Evolutionary conservation across 148 eudicot genomes (phyloP).

Genomic region (Vaccinium myrtillus): DNA sequence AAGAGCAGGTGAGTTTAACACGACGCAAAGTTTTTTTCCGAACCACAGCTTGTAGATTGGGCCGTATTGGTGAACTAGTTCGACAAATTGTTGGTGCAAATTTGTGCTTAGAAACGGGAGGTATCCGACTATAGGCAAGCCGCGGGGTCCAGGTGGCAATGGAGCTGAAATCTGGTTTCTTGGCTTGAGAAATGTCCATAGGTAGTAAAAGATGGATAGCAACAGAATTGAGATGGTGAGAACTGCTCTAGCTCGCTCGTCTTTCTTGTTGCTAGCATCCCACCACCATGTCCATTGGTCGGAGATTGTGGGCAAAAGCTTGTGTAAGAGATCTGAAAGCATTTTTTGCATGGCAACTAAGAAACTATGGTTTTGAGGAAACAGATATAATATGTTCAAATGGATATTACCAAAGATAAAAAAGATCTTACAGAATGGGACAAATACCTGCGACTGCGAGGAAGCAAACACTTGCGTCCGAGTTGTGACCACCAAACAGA

Average conservation of each 20-base stretch:
- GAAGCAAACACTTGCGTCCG: too few relatives aligned
- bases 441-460: too few relatives aligned
- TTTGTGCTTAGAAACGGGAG: slow-evolving; percentile 32
- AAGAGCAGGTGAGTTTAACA: slow-evolving; percentile 36
- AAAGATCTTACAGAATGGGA: too few relatives aligned
- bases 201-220: not conserved
- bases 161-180: not conserved
- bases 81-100: slow-evolving; percentile 26
- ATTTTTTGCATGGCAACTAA: not conserved
- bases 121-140: slow-evolving; percentile 44
- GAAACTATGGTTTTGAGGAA: not conserved
- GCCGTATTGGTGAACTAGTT: slow-evolving; percentile 29
- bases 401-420: too few relatives aligned
- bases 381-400: too few relatives aligned
- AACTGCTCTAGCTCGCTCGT: too few relatives aligned
- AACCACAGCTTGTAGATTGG: slow-evolving; percentile 34
- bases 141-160: slow-evolving; percentile 43
- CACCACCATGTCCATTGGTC: not conserved
- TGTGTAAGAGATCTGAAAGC: not conserved
- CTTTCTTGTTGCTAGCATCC: not conserved
- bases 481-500: too few relatives aligned
- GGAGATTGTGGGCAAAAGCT: not conserved
- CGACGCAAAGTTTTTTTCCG: slow-evolving; percentile 35
- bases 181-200: not conserved
- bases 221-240: not conserved